Conservation (phyloP, 176 grass and related monocot species). For the Dendrocalamus sinicus region DNA sequence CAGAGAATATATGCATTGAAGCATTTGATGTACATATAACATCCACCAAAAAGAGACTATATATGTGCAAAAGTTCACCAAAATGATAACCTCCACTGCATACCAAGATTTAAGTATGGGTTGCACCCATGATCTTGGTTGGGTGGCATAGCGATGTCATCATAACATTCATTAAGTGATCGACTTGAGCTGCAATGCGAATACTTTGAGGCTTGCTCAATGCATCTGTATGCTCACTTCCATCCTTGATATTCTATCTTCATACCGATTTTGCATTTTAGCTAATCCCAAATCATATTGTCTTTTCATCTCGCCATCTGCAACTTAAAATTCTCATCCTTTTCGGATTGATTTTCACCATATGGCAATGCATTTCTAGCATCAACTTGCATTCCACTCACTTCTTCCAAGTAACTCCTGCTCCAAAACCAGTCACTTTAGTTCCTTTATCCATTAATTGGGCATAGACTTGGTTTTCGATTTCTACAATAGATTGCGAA, state of each 20-base stretch:
- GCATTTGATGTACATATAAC: not conserved
- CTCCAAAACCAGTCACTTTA: not conserved
- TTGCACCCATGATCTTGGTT: not conserved
- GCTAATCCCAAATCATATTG: not conserved
- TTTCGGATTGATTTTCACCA: not conserved
- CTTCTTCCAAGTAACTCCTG: not conserved
- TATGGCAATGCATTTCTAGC: not conserved
- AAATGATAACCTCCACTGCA: no score
- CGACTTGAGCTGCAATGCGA: not conserved
- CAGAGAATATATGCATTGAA: not conserved
- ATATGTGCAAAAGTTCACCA: no score
- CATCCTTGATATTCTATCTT: not conserved
- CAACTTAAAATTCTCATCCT: not conserved
- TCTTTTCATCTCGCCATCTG: not conserved
- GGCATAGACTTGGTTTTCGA: not conserved
- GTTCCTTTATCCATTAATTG: not conserved
- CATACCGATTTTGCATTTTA: not conserved
- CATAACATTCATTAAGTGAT: not conserved
- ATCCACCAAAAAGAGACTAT: no score
- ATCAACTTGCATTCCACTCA: not conserved
- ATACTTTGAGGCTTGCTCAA: not conserved
- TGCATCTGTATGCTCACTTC: not conserved
- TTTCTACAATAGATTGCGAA: not conserved
- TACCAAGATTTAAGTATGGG: not conserved
- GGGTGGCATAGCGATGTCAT: not conserved